Evolutionary conservation across 2,329 filamentous ascomycete genomes (phyloP).

Genomic region (Metarhizium anisopliae): DNA sequence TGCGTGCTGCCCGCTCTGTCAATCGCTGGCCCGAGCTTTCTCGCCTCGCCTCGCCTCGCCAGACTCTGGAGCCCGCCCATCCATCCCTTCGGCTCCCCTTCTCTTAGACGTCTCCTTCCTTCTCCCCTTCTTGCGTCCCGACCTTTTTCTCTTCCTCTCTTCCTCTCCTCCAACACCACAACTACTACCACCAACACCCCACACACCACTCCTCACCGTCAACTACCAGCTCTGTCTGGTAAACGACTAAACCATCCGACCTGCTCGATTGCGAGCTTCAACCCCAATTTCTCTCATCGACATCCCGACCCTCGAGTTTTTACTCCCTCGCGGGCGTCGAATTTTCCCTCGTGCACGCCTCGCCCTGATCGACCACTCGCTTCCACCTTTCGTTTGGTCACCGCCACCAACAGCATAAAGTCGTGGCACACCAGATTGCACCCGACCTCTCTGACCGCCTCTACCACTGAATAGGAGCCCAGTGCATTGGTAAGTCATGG

Average conservation of each 20-base stretch:
- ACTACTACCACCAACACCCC: not conserved
- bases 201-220: slow-evolving; percentile 5
- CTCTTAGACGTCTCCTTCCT: not conserved
- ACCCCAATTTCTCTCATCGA: not conserved
- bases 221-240: slow-evolving; percentile 5
- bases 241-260: slow-evolving; percentile 1
- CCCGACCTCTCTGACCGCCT: slow-evolving; percentile 1
- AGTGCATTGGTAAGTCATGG: not conserved
- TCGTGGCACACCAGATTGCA: not conserved
- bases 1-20: not conserved
- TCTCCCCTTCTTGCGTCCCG: slow-evolving; percentile 1
- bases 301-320: not conserved
- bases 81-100: not conserved
- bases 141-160: slow-evolving; percentile 7
- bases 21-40: not conserved
- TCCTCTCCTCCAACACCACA: slow-evolving; percentile 5
- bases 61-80: not conserved
- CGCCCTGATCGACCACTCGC: not conserved
- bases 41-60: not conserved
- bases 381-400: not conserved
- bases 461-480: not conserved
- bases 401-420: slow-evolving; percentile 1
- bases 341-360: not conserved
- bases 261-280: not conserved
- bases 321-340: not conserved